phyloP scores from a whole-genome alignment of 2,329 filamentous ascomycete genomes.

The Xylogone sp. region DNA sequence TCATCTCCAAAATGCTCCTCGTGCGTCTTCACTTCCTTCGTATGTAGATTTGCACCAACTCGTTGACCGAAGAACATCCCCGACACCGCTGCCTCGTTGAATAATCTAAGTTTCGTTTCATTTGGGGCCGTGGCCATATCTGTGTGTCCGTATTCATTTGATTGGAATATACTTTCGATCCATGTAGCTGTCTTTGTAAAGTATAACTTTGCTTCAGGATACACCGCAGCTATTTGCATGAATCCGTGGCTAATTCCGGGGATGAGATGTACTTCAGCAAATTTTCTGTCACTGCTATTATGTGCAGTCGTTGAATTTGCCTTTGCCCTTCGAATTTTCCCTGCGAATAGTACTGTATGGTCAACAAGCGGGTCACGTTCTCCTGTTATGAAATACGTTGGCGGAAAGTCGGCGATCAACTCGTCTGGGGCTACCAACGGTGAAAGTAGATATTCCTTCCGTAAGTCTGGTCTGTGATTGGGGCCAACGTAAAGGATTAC shows the following conservation, averaged over 20 bases:
- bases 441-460: slow-evolving; percentile 80
- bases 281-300: slow-evolving; percentile 60
- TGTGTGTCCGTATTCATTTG: neutral
- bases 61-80: neutral
- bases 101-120: neutral
- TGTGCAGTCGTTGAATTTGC: slow-evolving; percentile 52
- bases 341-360: slow-evolving; percentile 90
- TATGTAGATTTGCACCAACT: neutral
- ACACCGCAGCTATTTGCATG: slow-evolving; percentile 80
- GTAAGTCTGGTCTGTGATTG: slow-evolving; percentile 84
- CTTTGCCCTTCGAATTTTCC: slow-evolving; percentile 73
- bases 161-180: neutral
- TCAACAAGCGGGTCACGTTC: slow-evolving; percentile 91
- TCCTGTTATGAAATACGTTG: slow-evolving; percentile 85
- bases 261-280: slow-evolving; percentile 75
- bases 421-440: slow-evolving; percentile 82
- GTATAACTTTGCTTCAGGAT: slow-evolving; percentile 56
- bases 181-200: neutral
- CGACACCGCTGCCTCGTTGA: neutral
- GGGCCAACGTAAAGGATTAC: slow-evolving; percentile 93
- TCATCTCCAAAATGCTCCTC: neutral
- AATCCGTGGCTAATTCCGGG: slow-evolving; percentile 90
- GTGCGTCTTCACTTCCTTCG: neutral
- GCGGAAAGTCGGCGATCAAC: slow-evolving; percentile 77
- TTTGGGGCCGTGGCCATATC: neutral